phyloP scores from a whole-genome alignment of 768 basidiomycete genomes.

The Omphalotus guepiniiformis region DNA sequence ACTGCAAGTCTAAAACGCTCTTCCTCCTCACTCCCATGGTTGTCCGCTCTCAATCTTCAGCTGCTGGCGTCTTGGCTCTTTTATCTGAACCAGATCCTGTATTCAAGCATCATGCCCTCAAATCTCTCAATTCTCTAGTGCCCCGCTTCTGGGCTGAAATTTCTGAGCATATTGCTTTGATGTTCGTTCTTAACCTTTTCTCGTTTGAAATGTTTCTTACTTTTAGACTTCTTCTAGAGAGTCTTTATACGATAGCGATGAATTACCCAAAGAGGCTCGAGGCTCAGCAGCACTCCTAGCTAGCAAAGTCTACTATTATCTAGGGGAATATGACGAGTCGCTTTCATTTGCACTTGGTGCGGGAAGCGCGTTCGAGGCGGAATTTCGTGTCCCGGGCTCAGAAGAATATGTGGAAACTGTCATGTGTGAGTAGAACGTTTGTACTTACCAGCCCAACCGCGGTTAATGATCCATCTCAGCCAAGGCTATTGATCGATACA shows the following conservation, averaged over 20 bases:
- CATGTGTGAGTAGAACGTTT: slow-evolving; percentile 61
- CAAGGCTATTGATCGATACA: slow-evolving; percentile 94
- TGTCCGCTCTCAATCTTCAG: slow-evolving; percentile 70
- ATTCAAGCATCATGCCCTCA: slow-evolving; percentile 90
- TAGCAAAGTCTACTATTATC: slow-evolving; percentile 98
- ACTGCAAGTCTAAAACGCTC: slow-evolving; percentile 20
- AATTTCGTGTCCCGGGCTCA: slow-evolving; percentile 55
- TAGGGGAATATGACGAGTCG: slow-evolving; percentile 94
- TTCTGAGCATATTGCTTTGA: slow-evolving; percentile 85
- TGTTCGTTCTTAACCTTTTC: slow-evolving; percentile 49
- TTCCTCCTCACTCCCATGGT: slow-evolving; percentile 45
- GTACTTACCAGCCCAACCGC: not conserved
- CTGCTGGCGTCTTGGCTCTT: slow-evolving; percentile 87
- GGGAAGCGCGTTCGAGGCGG: slow-evolving; percentile 78
- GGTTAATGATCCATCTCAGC: slow-evolving; percentile 40
- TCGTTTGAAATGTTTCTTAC: slow-evolving; percentile 12
- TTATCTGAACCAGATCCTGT: slow-evolving; percentile 84
- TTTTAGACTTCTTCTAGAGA: slow-evolving; percentile 63
- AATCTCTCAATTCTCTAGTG: slow-evolving; percentile 75
- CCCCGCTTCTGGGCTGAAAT: slow-evolving; percentile 99
- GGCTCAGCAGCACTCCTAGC: slow-evolving; percentile 86
- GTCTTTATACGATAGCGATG: slow-evolving; percentile 79
- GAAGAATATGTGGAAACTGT: slow-evolving; percentile 94
- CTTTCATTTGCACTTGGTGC: slow-evolving; percentile 93
- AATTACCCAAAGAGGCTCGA: slow-evolving; percentile 68